Evolutionary conservation across 805 yeast genomes (phyloP), one percentile per base, ranked within the genome.

Genomic region (Saturnispora besseyi): DNA sequence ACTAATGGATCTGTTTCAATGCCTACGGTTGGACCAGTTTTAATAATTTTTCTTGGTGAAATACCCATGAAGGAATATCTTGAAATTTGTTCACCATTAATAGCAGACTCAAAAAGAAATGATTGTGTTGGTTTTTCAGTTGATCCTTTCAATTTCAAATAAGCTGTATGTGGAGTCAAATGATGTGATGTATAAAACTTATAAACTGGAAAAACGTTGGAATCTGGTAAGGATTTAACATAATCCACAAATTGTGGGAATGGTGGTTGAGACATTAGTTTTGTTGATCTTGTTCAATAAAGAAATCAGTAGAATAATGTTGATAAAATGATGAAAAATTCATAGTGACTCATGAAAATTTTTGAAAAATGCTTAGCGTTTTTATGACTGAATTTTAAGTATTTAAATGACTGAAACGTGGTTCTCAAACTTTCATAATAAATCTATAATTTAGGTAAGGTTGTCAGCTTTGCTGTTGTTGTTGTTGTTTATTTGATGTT

Each of bases 31-130:
- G 84, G 86, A 2, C 97, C 97, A 1, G 98, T 90, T 53, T 75
- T 78, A 58, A 93, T 84, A 49, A 84, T 74, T 59, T 89, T 86
- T 53, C 83, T 78, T 13, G 99, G 99, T 26, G 78, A 77, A 43
- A 82, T 73, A 3, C 99, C 99, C 62, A 93, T 81, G 64, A 90
- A 91, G 0, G 97, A 87, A 68, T 83, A 93, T 57, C 99, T 74
- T 54, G 87, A 96, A 30, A 93, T 79, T 43, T 84, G 82, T 62
- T 90, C 96, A 46, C 96, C 96, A 52, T 87, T 87, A 53, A 77
- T 77, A 2, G 98, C 95, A 57, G 91, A 81, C 66, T 93, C 99
- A 57, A 93, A 78, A 47, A 93, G 70, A 59, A 91, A 90, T 3
- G 95, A 84, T 36, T 84, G 84, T 0, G 73, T 60, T 56, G 84